Percentiles rank a stretch among this genome's conserved stretches.
Evolutionary conservation across 2,329 filamentous ascomycete genomes (phyloP).

Genomic region (Aureobasidium leucospermi): DNA sequence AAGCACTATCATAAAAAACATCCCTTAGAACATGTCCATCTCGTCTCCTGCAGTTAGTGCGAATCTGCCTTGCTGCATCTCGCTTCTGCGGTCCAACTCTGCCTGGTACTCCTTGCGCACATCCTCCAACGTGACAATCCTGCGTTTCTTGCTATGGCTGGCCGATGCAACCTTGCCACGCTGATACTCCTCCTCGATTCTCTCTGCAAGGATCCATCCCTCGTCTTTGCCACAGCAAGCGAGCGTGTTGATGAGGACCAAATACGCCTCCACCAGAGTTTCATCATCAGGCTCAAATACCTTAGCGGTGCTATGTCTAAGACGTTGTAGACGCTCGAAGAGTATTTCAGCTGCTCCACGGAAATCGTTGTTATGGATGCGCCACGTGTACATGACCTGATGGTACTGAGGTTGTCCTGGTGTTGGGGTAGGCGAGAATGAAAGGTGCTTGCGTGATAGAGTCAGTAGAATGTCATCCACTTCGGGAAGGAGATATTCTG

Average conservation of each 20-base stretch:
- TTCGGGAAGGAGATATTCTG: constrained; percentile 60
- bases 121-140: constrained; percentile 77
- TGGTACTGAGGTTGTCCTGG: constrained; percentile 58
- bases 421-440: constrained; percentile 44
- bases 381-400: constrained; percentile 85
- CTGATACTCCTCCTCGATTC: constrained; percentile 30
- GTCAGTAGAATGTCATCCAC: constrained; percentile 72
- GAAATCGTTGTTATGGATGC: constrained; percentile 76
- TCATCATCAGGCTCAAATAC: constrained; percentile 26
- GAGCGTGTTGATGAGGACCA: constrained; percentile 88
- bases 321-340: constrained; percentile 48
- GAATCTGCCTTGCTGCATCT: constrained; percentile 85
- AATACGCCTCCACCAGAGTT: constrained; percentile 62
- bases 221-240: constrained; percentile 77
- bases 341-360: constrained; percentile 62
- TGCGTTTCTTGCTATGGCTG: constrained; percentile 48
- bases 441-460: constrained; percentile 61
- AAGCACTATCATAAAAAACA: not conserved
- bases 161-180: constrained; percentile 3
- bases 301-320: constrained; percentile 23
- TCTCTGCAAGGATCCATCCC: constrained; percentile 65
- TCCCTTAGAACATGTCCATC: constrained; percentile 12
- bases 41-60: constrained; percentile 52
- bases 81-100: constrained; percentile 80
- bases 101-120: constrained; percentile 82